These are phyloP conservation scores for Aquilaria sinensis DNA, from an alignment of 345 rosid genomes.

Conservation along the genomic window DNA sequence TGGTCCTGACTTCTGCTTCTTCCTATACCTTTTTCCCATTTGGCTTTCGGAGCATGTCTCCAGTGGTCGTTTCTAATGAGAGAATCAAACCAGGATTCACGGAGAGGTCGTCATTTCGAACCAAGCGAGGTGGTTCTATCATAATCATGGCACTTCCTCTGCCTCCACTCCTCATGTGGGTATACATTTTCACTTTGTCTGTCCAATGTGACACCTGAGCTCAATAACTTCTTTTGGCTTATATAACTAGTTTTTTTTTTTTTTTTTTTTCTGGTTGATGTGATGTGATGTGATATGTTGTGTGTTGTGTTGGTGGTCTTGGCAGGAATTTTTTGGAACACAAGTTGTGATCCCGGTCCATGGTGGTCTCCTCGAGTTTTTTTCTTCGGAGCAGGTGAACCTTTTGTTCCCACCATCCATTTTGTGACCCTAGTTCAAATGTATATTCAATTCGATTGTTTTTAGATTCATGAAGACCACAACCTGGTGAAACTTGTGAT, in stretches of 20 bases:
- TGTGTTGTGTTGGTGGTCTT: neutral
- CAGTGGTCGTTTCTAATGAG: constrained; percentile 9
- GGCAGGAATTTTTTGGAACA: constrained; percentile 52
- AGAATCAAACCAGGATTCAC: constrained; percentile 45
- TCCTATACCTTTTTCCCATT: neutral
- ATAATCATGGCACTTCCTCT: constrained; percentile 14
- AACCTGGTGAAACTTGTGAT: constrained; percentile 41
- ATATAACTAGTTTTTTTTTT: neutral
- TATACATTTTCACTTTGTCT: constrained; percentile 6
- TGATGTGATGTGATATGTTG: neutral
- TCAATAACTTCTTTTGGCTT: neutral
- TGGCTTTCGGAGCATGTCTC: neutral
- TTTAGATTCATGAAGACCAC: constrained; percentile 60
- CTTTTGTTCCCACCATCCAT: neutral
- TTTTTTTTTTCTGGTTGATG: constrained; percentile 1
- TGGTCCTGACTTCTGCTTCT: neutral
- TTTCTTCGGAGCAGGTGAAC: constrained; percentile 44
- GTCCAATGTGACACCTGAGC: neutral
- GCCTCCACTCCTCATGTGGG: constrained; percentile 35
- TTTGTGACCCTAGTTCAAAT: neutral
- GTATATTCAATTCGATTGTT: constrained; percentile 5
- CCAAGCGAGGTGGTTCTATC: constrained; percentile 51
- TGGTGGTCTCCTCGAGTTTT: constrained; percentile 86
- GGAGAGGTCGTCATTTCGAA: constrained; percentile 69
- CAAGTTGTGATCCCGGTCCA: constrained; percentile 60